Base-by-base conservation (phyloP, 805 yeast species). In the Starmera amethionina region DNA sequence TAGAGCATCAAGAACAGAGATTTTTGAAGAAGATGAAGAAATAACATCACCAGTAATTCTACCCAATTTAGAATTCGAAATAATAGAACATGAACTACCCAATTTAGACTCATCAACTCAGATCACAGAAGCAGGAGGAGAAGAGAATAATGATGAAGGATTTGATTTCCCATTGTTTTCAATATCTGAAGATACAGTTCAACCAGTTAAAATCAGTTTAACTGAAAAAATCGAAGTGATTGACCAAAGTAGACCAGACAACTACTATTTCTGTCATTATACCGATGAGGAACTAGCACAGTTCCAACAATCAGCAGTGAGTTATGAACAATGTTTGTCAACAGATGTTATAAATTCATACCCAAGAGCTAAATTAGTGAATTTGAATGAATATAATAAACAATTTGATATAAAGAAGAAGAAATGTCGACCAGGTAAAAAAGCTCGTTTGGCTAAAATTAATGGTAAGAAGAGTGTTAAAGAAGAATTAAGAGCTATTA, bases 91-190 rank as follows among this genome's bases (percentile, higher is more conserved):
- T 14, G 32, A 30, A 14, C 16, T 28, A 34, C 29, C n/a, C 30
- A 15, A 38, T 4, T n/a, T 22, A 16, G 39, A 40, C 4, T 38
- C 19, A n/a, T 10, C 38, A 15, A 32, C 22, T 2, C 39, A 35
- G 7, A 41, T 29, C 8, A 40, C 40, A 10, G 46, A 42, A 14
- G 40, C 32, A 2, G 40, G 25, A 18, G 34, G 14, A 2, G 41
- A 38, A 12, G 28, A 46, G 12, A n/a, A n/a, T n/a, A n/a, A n/a
- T n/a, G n/a, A n/a, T n/a, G 51, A 47, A 12, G 56, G 49, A 40
- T 55, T 51, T 40, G 59, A 55, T 16, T 54, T 55, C 39, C 58
- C 59, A 1, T 32, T 55, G 28, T 55, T 55, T 42, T 55, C 59
- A 3, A 46, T 50, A 33, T 55, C 50, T 32, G 53, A 42, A 6